Percentiles rank a stretch among this genome's conserved stretches.
These are phyloP conservation scores for Cyclotella kingstonii DNA, from an alignment of 108 stramenopile species.

Conservation along the genomic window DNA sequence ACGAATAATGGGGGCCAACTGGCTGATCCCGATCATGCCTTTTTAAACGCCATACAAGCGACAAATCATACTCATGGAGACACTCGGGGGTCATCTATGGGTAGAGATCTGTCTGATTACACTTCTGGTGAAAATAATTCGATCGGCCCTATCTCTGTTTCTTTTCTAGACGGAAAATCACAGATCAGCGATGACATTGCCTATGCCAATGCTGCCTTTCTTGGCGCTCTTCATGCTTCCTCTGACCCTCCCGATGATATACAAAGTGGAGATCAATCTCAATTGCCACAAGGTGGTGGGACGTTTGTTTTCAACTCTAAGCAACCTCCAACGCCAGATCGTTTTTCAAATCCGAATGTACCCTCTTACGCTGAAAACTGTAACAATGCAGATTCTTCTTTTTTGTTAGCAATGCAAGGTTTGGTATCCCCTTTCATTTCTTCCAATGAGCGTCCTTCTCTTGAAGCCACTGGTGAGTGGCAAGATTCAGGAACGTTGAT, in stretches of 20 bases:
- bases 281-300: not conserved
- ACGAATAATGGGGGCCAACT: not conserved
- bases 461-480: conserved; percentile 3
- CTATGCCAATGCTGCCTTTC: conserved; percentile 45
- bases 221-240: conserved; percentile 42
- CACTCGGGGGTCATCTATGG: not conserved
- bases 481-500: conserved; percentile 31
- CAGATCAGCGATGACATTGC: conserved; percentile 19
- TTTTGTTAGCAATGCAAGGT: conserved; percentile 32
- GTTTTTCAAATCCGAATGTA: not conserved
- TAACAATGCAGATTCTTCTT: conserved; percentile 22
- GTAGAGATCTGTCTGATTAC: not conserved
- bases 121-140: not conserved
- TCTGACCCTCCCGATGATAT: conserved; percentile 21
- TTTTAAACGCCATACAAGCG: conserved; percentile 8
- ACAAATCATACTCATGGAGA: not conserved
- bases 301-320: conserved; percentile 3
- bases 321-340: not conserved
- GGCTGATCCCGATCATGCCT: conserved; percentile 3
- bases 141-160: not conserved
- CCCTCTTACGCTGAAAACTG: not conserved
- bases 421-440: conserved; percentile 4
- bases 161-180: not conserved
- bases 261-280: not conserved
- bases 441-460: not conserved